These are phyloP conservation scores for Phascolomyces articulosus DNA, from an alignment of 371 early-diverging fungal genomes.

Conservation along the genomic window DNA sequence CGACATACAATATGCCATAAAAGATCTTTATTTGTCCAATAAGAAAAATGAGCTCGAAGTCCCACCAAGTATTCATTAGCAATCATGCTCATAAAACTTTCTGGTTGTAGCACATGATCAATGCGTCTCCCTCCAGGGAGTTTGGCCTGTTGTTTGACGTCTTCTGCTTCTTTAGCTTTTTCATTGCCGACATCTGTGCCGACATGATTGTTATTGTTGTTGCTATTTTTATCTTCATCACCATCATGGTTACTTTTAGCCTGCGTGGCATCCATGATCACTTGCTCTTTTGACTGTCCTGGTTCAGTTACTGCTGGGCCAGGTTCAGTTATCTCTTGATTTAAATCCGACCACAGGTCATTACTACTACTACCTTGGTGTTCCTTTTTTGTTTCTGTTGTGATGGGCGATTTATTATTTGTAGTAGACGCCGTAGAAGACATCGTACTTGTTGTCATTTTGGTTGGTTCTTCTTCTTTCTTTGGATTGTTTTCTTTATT, in stretches of 20 bases:
- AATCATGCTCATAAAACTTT: constrained; percentile 56
- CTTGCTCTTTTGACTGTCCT: constrained; percentile 32
- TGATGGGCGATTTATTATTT: no score
- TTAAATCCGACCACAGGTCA: constrained; percentile 32
- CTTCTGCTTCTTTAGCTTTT: constrained; percentile 4
- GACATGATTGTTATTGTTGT: constrained; percentile 14
- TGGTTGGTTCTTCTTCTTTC: not conserved
- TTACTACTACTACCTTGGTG: not conserved
- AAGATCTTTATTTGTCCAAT: constrained; percentile 56
- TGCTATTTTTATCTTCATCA: not conserved
- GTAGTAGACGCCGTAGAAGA: not conserved
- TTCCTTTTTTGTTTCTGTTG: no score
- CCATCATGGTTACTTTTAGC: not conserved
- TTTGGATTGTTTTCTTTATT: no score
- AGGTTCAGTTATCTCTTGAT: constrained; percentile 39
- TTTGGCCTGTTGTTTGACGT: constrained; percentile 14
- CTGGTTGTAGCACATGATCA: constrained; percentile 51
- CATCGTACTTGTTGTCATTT: not conserved
- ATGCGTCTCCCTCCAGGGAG: constrained; percentile 27
- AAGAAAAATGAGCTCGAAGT: constrained; percentile 53
- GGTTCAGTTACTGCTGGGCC: constrained; percentile 39
- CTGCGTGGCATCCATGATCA: constrained; percentile 37
- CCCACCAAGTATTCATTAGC: constrained; percentile 56
- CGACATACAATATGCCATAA: constrained; percentile 52
- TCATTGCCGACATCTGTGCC: not conserved